A percentile compares a stretch with the other conserved stretches of the same genome.
phyloP scores from a whole-genome alignment of 805 yeast species.

The Scheffersomyces lignosus region DNA sequence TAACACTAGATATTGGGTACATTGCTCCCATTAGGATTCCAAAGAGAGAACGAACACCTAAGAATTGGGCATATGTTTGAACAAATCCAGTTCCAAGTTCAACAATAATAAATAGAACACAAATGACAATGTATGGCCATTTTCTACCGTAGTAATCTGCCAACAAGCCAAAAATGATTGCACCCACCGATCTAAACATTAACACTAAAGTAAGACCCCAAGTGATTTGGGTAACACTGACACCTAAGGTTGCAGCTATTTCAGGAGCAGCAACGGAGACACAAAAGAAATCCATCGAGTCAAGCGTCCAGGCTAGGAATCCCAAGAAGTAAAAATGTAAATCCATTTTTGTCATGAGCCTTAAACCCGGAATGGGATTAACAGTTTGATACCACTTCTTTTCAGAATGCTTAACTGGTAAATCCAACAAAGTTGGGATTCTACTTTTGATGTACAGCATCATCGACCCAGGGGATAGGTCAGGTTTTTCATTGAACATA shows the following conservation, averaged over 20 bases:
- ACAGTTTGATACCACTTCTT: constrained; percentile 7
- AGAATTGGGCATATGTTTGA: constrained; percentile 19
- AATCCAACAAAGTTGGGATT: constrained; percentile 17
- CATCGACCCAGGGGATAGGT: constrained; percentile 10
- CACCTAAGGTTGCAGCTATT: constrained; percentile 18
- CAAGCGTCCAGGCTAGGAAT: constrained; percentile 25
- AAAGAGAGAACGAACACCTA: constrained; percentile 24
- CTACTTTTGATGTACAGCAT: constrained; percentile 13
- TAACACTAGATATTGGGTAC: constrained; percentile 21
- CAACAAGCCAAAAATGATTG: constrained; percentile 21
- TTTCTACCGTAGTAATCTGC: constrained; percentile 25
- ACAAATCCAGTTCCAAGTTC: constrained; percentile 26
- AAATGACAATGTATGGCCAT: constrained; percentile 21
- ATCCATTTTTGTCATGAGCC: constrained; percentile 11
- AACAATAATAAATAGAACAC: constrained; percentile 18
- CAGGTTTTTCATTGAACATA: constrained; percentile 15
- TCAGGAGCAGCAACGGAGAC: constrained; percentile 19
- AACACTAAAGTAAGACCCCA: constrained; percentile 28
- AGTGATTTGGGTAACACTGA: constrained; percentile 16
- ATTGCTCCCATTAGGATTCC: constrained; percentile 28
- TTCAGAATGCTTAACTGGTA: constrained; percentile 10
- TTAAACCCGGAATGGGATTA: constrained; percentile 15
- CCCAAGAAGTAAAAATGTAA: constrained; percentile 23
- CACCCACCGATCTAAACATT: constrained; percentile 27
- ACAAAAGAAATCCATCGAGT: constrained; percentile 24